Conservation (phyloP, 1,139 yeast genomes). For the Taiozyma sp. region DNA sequence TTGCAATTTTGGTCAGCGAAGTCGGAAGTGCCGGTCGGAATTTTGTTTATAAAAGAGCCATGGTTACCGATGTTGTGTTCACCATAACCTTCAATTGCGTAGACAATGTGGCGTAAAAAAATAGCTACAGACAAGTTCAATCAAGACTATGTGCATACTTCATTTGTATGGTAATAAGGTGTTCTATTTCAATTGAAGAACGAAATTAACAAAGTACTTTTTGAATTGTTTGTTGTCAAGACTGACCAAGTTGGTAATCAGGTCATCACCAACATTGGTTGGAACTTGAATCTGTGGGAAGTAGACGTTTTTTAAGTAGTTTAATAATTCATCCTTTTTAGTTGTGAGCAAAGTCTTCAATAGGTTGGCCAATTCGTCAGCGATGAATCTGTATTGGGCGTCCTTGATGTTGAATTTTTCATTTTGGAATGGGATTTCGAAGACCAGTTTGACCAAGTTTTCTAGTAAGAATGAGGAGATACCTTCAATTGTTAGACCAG, state of each 20-base stretch:
- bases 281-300: slow-evolving; percentile 61
- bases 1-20: neutral
- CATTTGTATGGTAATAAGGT: neutral
- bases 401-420: slow-evolving; percentile 64
- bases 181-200: slow-evolving; percentile 32
- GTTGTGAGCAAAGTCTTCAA: slow-evolving; percentile 54
- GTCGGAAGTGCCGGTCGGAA: neutral
- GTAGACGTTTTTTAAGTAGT: slow-evolving; percentile 45
- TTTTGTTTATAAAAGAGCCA: neutral
- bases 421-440: slow-evolving; percentile 77
- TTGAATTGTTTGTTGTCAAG: slow-evolving; percentile 56
- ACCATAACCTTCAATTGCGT: no score
- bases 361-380: slow-evolving; percentile 70
- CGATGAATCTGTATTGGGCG: slow-evolving; percentile 71
- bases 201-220: slow-evolving; percentile 58
- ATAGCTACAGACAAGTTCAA: neutral
- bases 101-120: no score
- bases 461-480: slow-evolving; percentile 66
- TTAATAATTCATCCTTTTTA: slow-evolving; percentile 37
- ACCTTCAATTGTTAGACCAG: slow-evolving; percentile 60
- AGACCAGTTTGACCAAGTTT: slow-evolving; percentile 62
- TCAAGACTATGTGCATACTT: neutral
- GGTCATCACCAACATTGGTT: slow-evolving; percentile 47
- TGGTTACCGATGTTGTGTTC: no score
- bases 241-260: slow-evolving; percentile 51